phyloP scores from a whole-genome alignment of 148 eudicot genomes.

The Salicornia ramosissima region DNA sequence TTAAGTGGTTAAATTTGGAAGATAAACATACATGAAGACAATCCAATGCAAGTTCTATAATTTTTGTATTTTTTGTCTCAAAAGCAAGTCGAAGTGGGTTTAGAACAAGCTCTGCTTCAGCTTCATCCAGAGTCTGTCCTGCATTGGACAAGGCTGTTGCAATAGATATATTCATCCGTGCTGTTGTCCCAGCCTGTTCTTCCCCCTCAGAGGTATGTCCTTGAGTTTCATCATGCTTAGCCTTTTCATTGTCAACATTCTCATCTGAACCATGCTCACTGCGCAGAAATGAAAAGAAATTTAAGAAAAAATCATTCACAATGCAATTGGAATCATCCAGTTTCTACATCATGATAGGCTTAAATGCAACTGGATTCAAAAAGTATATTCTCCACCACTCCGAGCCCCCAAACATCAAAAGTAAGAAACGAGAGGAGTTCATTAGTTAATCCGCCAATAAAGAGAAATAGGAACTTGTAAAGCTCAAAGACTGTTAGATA shows the following conservation, averaged over 20 bases:
- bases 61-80: constrained; percentile 80
- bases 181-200: constrained; percentile 34
- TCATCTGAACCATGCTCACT: constrained; percentile 45
- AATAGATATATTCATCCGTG: constrained; percentile 37
- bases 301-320: not conserved
- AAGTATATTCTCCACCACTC: not conserved
- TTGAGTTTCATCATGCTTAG: constrained; percentile 37
- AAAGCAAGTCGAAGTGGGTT: constrained; percentile 87
- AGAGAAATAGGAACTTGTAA: not conserved
- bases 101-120: constrained; percentile 84
- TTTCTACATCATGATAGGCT: not conserved
- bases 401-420: not conserved
- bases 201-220: constrained; percentile 32
- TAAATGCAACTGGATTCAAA: not conserved
- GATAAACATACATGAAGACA: constrained; percentile 84
- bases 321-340: not conserved
- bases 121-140: constrained; percentile 74
- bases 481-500: not conserved
- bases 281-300: constrained; percentile 16
- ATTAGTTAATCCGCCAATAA: not conserved
- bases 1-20: constrained; percentile 9
- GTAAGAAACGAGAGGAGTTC: not conserved
- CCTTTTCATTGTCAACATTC: constrained; percentile 36
- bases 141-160: constrained; percentile 67
- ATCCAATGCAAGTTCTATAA: constrained; percentile 84